These are phyloP conservation scores for Fusarium globosum DNA, from an alignment of 2,329 filamentous ascomycete species.

Conservation along the genomic window DNA sequence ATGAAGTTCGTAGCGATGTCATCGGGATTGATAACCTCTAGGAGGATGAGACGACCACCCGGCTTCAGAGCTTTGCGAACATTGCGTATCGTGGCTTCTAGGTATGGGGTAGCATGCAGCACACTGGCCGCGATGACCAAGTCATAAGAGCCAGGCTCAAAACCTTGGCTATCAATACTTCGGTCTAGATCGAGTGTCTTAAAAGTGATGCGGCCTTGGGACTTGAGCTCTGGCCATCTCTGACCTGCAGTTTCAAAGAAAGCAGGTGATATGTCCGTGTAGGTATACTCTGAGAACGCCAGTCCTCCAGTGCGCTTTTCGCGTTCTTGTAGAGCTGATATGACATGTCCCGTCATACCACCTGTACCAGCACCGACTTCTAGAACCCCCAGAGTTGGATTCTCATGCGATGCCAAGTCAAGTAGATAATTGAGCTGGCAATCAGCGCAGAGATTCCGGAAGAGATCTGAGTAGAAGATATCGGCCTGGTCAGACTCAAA, in stretches of 20 bases:
- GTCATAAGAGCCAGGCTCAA: conserved; percentile 33
- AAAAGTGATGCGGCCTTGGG: conserved; percentile 20
- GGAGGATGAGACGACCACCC: conserved; percentile 44
- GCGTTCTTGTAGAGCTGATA: background rate
- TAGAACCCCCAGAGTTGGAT: background rate
- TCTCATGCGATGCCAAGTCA: conserved; percentile 4
- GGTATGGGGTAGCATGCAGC: conserved; percentile 46
- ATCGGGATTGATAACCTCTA: conserved; percentile 34
- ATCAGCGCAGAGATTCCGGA: background rate
- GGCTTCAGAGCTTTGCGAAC: conserved; percentile 41
- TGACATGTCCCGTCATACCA: background rate
- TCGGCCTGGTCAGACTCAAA: conserved; percentile 14
- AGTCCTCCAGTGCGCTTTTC: background rate
- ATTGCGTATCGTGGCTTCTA: conserved; percentile 39
- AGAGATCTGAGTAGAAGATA: conserved; percentile 5
- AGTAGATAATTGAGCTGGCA: background rate
- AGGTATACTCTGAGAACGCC: conserved; percentile 50
- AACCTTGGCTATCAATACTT: conserved; percentile 18
- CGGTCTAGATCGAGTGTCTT: conserved; percentile 44
- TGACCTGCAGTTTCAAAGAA: conserved; percentile 48
- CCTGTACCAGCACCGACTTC: conserved; percentile 17
- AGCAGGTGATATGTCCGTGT: conserved; percentile 53
- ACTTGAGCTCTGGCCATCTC: conserved; percentile 1
- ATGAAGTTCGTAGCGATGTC: conserved; percentile 22
- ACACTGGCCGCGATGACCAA: conserved; percentile 45